These are phyloP conservation scores for Rhinocladiella mackenziei DNA, from an alignment of 2,329 filamentous ascomycete genomes.

Conservation along the genomic window DNA sequence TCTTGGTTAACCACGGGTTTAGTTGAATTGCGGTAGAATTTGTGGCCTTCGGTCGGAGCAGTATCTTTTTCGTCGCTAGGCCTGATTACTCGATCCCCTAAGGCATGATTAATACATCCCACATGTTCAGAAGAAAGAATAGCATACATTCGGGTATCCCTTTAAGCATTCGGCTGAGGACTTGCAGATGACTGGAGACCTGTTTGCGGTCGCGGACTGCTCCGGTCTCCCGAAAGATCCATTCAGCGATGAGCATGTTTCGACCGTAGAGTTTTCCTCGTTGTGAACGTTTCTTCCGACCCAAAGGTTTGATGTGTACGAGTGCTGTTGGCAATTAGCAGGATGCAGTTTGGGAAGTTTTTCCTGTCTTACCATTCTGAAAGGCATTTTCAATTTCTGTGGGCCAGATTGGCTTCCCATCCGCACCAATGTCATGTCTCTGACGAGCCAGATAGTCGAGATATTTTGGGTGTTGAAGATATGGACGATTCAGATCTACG, in stretches of 20 bases:
- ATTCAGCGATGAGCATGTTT: constrained; percentile 59
- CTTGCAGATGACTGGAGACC: constrained; percentile 62
- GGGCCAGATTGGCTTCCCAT: constrained; percentile 45
- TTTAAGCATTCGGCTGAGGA: constrained; percentile 54
- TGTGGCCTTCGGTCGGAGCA: constrained; percentile 12
- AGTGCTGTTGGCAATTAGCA: constrained; percentile 40
- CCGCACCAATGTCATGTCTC: constrained; percentile 42
- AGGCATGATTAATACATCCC: constrained; percentile 6
- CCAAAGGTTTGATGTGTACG: constrained; percentile 55
- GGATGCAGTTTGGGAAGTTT: constrained; percentile 18
- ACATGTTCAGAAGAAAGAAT: background rate
- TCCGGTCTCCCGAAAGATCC: constrained; percentile 54
- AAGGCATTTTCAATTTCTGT: constrained; percentile 47
- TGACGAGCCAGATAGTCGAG: constrained; percentile 43
- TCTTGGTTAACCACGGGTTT: constrained; percentile 24
- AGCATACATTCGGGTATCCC: constrained; percentile 51
- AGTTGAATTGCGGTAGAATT: constrained; percentile 26
- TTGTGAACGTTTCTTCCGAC: constrained; percentile 51
- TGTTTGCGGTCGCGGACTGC: constrained; percentile 54
- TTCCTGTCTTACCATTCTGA: constrained; percentile 41
- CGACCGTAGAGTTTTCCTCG: constrained; percentile 54
- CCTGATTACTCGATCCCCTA: constrained; percentile 22
- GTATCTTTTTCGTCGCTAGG: constrained; percentile 9
- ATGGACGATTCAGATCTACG: constrained; percentile 16
- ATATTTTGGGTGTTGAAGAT: constrained; percentile 36